These are phyloP conservation scores for Eucalyptus tenuipes DNA, from an alignment of 345 rosid genomes.

Conservation along the genomic window DNA sequence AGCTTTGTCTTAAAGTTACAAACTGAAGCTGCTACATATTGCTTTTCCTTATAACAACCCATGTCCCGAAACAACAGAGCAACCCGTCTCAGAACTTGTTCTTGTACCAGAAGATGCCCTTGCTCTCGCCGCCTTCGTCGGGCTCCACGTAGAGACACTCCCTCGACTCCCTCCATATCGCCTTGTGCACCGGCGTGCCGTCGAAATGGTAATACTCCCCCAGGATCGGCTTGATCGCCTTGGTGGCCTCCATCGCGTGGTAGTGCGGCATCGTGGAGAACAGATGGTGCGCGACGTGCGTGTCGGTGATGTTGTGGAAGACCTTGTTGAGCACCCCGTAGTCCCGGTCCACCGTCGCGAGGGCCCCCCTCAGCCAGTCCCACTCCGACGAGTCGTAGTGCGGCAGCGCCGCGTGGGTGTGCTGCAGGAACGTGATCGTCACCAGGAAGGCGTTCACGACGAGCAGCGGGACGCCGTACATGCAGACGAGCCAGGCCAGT, in stretches of 20 bases:
- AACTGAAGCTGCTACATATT: not conserved
- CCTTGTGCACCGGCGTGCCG: slow-evolving; percentile 27
- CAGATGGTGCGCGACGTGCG: slow-evolving; percentile 54
- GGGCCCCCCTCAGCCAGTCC: slow-evolving; percentile 64
- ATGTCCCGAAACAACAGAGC: not conserved
- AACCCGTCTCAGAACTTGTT: slow-evolving; percentile 19
- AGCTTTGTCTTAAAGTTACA: not conserved
- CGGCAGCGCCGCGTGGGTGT: slow-evolving; percentile 51
- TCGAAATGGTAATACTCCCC: slow-evolving; percentile 46
- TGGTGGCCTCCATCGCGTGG: slow-evolving; percentile 51
- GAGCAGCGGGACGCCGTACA: slow-evolving; percentile 38
- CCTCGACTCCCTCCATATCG: slow-evolving; percentile 51
- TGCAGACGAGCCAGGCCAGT: slow-evolving; percentile 31
- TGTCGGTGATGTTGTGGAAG: slow-evolving; percentile 48
- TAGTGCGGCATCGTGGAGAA: slow-evolving; percentile 65
- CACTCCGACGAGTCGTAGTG: slow-evolving; percentile 50
- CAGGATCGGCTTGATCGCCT: slow-evolving; percentile 40
- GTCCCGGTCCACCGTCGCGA: slow-evolving; percentile 45
- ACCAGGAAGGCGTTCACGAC: slow-evolving; percentile 44
- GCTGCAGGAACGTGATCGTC: slow-evolving; percentile 48
- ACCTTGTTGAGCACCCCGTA: slow-evolving; percentile 49
- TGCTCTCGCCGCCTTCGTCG: slow-evolving; percentile 11
- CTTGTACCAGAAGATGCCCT: slow-evolving; percentile 51
- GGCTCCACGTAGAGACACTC: slow-evolving; percentile 51
- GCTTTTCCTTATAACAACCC: not conserved